These are phyloP conservation scores for Geosmithia morbida DNA, from an alignment of 2,329 filamentous ascomycete genomes.

Conservation along the genomic window DNA sequence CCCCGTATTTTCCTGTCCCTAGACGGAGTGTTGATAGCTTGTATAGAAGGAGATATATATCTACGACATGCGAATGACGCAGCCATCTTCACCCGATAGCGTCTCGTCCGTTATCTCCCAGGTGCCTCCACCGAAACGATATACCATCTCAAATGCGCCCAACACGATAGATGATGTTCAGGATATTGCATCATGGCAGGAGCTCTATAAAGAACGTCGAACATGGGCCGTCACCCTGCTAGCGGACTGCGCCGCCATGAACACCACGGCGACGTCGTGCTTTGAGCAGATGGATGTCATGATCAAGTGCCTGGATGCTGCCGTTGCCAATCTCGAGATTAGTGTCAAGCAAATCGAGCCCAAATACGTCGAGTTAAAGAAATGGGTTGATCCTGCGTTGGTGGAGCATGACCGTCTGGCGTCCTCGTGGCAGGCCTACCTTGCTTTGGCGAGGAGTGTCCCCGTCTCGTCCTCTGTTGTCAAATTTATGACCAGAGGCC, in stretches of 20 bases:
- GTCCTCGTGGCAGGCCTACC: slow-evolving; percentile 52
- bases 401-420: slow-evolving; percentile 52
- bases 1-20: not conserved
- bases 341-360: slow-evolving; percentile 59
- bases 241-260: slow-evolving; percentile 54
- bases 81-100: slow-evolving; percentile 27
- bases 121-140: slow-evolving; percentile 36
- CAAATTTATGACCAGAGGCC: slow-evolving; percentile 42
- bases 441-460: slow-evolving; percentile 49
- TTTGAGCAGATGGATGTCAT: slow-evolving; percentile 65
- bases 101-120: slow-evolving; percentile 31
- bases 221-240: slow-evolving; percentile 64
- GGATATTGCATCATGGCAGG: slow-evolving; percentile 76
- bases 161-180: slow-evolving; percentile 70
- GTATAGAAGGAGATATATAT: slow-evolving; percentile 73
- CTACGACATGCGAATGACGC: slow-evolving; percentile 69
- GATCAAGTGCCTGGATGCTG: slow-evolving; percentile 66
- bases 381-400: slow-evolving; percentile 54
- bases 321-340: slow-evolving; percentile 69
- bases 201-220: slow-evolving; percentile 66
- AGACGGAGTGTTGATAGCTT: slow-evolving; percentile 1
- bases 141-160: slow-evolving; percentile 52
- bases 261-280: slow-evolving; percentile 45
- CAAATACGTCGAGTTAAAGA: slow-evolving; percentile 55
- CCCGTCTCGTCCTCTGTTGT: slow-evolving; percentile 53